These are phyloP conservation scores for Zizania latifolia DNA, from an alignment of 176 grass and related monocot genomes.

Conservation along the genomic window DNA sequence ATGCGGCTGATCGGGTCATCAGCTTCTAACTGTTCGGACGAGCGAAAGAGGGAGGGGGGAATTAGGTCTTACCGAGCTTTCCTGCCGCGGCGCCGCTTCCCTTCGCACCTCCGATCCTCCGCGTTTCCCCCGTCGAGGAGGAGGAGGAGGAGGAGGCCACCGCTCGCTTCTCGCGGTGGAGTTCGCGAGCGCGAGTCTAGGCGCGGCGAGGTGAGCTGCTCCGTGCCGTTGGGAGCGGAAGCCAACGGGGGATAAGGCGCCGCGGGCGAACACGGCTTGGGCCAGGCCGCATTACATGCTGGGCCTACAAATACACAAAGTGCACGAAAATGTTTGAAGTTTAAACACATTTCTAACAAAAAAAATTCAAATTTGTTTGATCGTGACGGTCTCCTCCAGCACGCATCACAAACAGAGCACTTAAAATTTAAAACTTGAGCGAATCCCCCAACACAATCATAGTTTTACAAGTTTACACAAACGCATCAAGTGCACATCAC, in stretches of 20 bases:
- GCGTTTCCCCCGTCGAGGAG: not conserved
- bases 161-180: conserved; percentile 6
- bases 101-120: not conserved
- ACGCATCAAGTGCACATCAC: no score
- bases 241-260: conserved; percentile 1
- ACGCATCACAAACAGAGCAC: not conserved
- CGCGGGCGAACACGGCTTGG: not conserved
- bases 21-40: not conserved
- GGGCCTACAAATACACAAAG: not conserved
- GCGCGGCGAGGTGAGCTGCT: not conserved
- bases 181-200: not conserved
- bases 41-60: not conserved
- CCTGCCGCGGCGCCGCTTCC: not conserved
- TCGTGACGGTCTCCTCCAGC: no score
- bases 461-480: no score
- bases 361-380: not conserved
- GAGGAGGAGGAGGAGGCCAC: not conserved
- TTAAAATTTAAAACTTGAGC: no score
- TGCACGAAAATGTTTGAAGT: not conserved
- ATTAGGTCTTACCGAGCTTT: conserved; percentile 18
- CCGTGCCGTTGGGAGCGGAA: not conserved
- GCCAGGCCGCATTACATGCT: not conserved
- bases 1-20: not conserved
- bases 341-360: no score
- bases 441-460: no score